These are phyloP conservation scores for Penicillium sp. DNA, from an alignment of 2,329 filamentous ascomycete species.

Conservation along the genomic window DNA sequence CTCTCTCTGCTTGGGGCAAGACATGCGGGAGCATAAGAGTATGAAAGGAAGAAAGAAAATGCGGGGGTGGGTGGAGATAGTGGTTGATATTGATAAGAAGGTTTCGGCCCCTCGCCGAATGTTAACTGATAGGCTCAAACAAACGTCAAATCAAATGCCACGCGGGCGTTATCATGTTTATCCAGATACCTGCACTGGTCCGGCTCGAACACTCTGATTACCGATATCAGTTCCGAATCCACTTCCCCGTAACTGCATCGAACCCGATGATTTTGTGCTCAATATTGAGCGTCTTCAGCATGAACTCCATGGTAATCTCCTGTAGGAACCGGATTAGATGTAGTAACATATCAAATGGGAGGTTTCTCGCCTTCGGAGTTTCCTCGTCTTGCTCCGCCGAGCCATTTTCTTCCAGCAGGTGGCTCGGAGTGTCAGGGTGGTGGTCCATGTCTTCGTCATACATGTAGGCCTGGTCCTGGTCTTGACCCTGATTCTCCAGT, in stretches of 20 bases:
- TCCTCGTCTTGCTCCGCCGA: constrained; percentile 30
- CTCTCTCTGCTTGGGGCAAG: constrained; percentile 24
- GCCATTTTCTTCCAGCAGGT: constrained; percentile 29
- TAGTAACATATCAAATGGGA: neutral
- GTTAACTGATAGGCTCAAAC: neutral
- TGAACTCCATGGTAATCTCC: constrained; percentile 68
- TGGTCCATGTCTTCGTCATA: constrained; percentile 40
- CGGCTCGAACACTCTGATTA: neutral
- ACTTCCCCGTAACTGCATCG: constrained; percentile 56
- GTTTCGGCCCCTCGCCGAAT: constrained; percentile 1
- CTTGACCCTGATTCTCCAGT: constrained; percentile 5
- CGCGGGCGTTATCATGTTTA: neutral
- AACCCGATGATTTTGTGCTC: constrained; percentile 63
- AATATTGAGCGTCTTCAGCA: constrained; percentile 65
- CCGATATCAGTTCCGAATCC: constrained; percentile 41
- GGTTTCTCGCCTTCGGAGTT: constrained; percentile 20
- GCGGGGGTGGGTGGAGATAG: constrained; percentile 15
- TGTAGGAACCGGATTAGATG: constrained; percentile 24
- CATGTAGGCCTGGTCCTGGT: constrained; percentile 36
- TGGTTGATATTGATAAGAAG: constrained; percentile 18
- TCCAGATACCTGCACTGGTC: neutral
- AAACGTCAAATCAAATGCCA: neutral
- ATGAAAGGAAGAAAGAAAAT: constrained; percentile 7
- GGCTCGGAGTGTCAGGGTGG: neutral
- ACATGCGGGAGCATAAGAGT: constrained; percentile 9